Conservation (phyloP, 345 rosid genomes). For the Hirschfeldia incana region DNA sequence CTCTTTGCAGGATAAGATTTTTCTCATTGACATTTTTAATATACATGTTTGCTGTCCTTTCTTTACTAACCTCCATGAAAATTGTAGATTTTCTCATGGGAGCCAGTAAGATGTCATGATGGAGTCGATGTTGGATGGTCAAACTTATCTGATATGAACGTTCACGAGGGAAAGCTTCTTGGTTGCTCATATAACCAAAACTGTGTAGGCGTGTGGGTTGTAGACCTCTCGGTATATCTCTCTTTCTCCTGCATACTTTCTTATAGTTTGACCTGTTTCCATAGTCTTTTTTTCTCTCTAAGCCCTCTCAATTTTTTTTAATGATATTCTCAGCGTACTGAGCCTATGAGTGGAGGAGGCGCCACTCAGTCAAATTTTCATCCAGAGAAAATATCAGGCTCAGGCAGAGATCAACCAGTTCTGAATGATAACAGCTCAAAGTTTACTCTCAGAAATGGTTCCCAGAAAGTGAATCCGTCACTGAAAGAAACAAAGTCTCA, state of each 20-base stretch:
- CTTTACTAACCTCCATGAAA: slow-evolving; percentile 15
- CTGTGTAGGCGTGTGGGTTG: slow-evolving; percentile 99
- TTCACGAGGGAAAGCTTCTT: slow-evolving; percentile 97
- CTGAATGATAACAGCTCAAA: slow-evolving; percentile 62
- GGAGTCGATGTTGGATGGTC: slow-evolving; percentile 99
- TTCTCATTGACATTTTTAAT: slow-evolving; percentile 1
- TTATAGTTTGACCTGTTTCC: slow-evolving; percentile 23
- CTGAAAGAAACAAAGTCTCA: slow-evolving; percentile 75
- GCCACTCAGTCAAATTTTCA: slow-evolving; percentile 49
- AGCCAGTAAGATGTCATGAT: slow-evolving; percentile 90
- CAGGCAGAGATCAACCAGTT: slow-evolving; percentile 55
- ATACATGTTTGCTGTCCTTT: slow-evolving; percentile 18
- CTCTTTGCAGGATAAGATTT: background rate
- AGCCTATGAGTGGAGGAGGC: slow-evolving; percentile 60
- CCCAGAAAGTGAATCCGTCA: slow-evolving; percentile 51
- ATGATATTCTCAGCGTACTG: slow-evolving; percentile 56
- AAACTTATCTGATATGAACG: slow-evolving; percentile 85
- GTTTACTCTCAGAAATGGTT: slow-evolving; percentile 53
- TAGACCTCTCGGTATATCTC: slow-evolving; percentile 81
- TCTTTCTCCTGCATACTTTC: background rate
- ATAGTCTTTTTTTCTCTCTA: slow-evolving; percentile 22
- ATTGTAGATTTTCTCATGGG: slow-evolving; percentile 93
- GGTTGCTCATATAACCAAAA: slow-evolving; percentile 98
- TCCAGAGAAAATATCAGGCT: slow-evolving; percentile 57
- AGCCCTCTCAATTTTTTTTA: slow-evolving; percentile 18